phyloP scores from a whole-genome alignment of 2,329 filamentous ascomycete genomes.

The Nemania sp. region DNA sequence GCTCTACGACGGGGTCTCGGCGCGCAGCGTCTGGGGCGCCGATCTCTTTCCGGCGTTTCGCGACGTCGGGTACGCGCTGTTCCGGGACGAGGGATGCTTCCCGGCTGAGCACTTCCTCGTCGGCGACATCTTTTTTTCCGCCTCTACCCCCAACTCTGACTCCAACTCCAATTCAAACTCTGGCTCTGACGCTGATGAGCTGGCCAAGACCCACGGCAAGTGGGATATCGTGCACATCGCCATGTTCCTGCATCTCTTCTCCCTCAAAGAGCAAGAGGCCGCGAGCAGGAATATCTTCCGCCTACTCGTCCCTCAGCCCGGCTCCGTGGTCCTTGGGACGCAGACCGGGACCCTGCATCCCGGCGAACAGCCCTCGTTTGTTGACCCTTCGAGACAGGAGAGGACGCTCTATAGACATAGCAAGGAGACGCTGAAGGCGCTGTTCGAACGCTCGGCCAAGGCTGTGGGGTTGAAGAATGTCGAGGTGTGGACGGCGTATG shows the following conservation, averaged over 20 bases:
- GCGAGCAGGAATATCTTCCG: slow-evolving; percentile 15
- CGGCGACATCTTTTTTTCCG: slow-evolving; percentile 23
- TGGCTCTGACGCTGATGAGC: slow-evolving; percentile 16
- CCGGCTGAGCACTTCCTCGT: slow-evolving; percentile 17
- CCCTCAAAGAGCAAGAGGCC: slow-evolving; percentile 13
- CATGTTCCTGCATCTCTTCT: slow-evolving; percentile 23
- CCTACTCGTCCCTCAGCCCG: slow-evolving; percentile 14
- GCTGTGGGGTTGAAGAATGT: slow-evolving; percentile 2
- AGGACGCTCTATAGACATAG: slow-evolving; percentile 16
- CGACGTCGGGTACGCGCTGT: slow-evolving; percentile 12
- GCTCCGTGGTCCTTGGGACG: slow-evolving; percentile 18
- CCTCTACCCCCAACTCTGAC: too few relatives aligned
- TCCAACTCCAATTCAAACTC: too few relatives aligned
- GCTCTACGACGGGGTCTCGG: slow-evolving; percentile 10
- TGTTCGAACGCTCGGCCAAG: slow-evolving; percentile 9
- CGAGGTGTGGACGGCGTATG: slow-evolving; percentile 16
- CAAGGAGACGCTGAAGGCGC: slow-evolving; percentile 12
- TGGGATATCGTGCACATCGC: slow-evolving; percentile 22
- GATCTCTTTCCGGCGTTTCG: slow-evolving; percentile 9
- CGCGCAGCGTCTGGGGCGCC: slow-evolving; percentile 14
- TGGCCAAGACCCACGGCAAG: slow-evolving; percentile 16
- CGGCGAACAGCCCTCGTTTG: slow-evolving; percentile 12
- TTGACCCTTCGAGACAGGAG: slow-evolving; percentile 17
- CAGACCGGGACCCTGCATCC: slow-evolving; percentile 19
- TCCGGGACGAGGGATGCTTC: slow-evolving; percentile 15